phyloP scores from a whole-genome alignment of 805 yeast species.

The Ogataea trehalophila region DNA sequence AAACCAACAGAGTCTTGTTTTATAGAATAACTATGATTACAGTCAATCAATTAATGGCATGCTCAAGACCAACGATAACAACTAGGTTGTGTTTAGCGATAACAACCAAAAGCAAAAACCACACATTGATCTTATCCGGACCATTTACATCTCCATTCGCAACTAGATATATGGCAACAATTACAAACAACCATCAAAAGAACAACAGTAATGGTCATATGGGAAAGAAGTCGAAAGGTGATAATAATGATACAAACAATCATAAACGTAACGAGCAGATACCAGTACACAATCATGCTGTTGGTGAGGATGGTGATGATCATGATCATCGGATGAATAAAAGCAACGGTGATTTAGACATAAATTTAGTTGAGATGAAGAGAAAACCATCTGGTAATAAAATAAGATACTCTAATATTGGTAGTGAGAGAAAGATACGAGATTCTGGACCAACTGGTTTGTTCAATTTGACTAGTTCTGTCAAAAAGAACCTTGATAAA shows the following conservation, averaged over 20 bases:
- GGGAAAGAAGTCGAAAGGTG: background rate
- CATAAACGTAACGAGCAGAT: background rate
- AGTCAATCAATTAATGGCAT: no score
- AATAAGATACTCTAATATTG: background rate
- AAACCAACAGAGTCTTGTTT: no score
- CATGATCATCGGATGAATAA: background rate
- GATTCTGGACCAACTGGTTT: background rate
- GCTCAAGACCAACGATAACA: no score
- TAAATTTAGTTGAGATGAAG: conserved; percentile 5
- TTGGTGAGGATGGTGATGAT: no score
- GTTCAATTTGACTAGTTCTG: background rate
- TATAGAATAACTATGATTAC: no score
- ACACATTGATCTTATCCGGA: no score
- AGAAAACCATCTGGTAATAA: conserved; percentile 1
- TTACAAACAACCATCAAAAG: no score
- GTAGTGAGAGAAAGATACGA: background rate
- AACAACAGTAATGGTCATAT: background rate
- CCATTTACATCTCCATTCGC: no score
- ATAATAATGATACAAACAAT: no score
- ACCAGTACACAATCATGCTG: background rate
- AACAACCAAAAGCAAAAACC: no score
- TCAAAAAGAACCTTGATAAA: background rate
- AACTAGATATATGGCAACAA: no score
- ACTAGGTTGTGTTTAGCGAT: no score
- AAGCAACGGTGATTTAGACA: background rate